Conservation (phyloP, 2,329 filamentous ascomycete genomes). For the Bipolaris bicolor region DNA sequence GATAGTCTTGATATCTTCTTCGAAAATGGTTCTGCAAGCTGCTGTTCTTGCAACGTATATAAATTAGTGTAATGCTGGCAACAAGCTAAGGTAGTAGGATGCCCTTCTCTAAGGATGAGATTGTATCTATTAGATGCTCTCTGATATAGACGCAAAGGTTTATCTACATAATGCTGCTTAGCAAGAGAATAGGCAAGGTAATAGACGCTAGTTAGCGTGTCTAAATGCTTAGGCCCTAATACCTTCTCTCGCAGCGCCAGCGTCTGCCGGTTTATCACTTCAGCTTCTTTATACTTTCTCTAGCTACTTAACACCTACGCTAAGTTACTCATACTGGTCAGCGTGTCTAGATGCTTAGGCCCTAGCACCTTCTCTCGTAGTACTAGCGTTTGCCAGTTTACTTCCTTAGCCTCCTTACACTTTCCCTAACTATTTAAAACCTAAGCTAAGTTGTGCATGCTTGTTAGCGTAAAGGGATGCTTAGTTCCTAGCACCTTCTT, state of each 20-base stretch:
- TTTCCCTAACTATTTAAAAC: background rate
- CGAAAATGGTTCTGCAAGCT: background rate
- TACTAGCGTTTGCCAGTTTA: background rate
- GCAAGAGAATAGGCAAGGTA: conserved; percentile 11
- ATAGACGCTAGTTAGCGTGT: conserved; percentile 9
- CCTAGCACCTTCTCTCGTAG: conserved; percentile 1
- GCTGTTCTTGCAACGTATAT: background rate
- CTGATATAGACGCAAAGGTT: conserved; percentile 5
- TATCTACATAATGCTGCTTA: conserved; percentile 1
- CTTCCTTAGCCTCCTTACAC: background rate
- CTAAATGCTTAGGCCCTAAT: conserved; percentile 7
- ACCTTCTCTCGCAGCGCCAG: conserved; percentile 9
- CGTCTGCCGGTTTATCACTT: conserved; percentile 8
- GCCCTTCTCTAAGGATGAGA: conserved; percentile 3
- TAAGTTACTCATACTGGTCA: background rate
- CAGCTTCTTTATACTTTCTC: conserved; percentile 20
- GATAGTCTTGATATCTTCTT: conserved; percentile 1
- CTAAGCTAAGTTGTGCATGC: background rate
- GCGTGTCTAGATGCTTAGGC: conserved; percentile 1
- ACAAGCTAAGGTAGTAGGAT: conserved; percentile 1
- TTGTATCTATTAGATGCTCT: conserved; percentile 9
- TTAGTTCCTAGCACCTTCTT: conserved; percentile 9
- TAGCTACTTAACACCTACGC: background rate
- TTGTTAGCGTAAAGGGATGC: background rate
- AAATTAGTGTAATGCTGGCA: background rate